phyloP scores from a whole-genome alignment of 148 eudicot species.

The Rhododendron ferrugineum region DNA sequence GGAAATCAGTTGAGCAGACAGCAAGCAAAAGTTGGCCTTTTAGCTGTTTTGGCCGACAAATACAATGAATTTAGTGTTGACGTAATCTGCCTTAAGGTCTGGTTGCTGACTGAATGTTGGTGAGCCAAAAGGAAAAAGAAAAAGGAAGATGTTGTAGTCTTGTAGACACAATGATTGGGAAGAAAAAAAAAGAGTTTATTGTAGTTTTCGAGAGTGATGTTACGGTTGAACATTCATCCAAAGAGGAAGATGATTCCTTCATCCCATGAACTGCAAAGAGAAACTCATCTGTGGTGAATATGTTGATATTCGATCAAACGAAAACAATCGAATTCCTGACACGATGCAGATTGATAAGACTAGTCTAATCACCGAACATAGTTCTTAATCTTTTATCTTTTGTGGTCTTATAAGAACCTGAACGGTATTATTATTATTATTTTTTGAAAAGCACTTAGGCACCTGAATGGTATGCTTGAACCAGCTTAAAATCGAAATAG shows the following conservation, averaged over 20 bases:
- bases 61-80: background rate
- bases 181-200: no score
- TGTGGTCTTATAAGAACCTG: background rate
- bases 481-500: background rate
- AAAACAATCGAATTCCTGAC: no score
- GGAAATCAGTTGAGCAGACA: background rate
- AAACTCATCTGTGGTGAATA: background rate
- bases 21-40: background rate
- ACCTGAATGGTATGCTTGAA: background rate
- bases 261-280: background rate
- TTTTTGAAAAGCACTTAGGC: no score
- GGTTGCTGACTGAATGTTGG: background rate
- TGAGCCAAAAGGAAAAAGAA: background rate
- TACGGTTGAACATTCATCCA: background rate
- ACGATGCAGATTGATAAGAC: background rate
- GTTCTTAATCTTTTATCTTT: background rate
- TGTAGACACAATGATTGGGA: background rate
- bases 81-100: background rate
- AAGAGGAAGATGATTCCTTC: background rate
- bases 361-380: no score
- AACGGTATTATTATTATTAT: no score
- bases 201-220: background rate
- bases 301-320: background rate
- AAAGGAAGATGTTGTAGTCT: background rate
- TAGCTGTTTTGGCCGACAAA: background rate